Conservation (phyloP, 1,284 basidiomycete genomes). For the Moniliophthora roreri region DNA sequence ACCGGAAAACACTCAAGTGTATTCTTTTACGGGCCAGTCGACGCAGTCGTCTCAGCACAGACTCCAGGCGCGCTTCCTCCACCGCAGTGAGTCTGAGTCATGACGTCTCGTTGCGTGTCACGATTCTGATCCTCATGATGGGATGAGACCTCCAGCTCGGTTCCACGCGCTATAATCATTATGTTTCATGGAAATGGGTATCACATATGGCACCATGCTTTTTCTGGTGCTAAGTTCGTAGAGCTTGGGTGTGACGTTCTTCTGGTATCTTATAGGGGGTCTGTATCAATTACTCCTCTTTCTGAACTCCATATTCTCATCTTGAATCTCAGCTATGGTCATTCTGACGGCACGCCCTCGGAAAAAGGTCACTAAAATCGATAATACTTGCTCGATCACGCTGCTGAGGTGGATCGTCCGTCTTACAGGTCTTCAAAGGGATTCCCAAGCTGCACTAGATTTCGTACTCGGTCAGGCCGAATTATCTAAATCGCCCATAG, state of each 20-base stretch:
- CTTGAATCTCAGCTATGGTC: conserved; percentile 27
- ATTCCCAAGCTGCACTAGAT: conserved; percentile 41
- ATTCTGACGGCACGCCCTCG: conserved; percentile 32
- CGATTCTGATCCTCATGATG: not conserved
- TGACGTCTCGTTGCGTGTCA: not conserved
- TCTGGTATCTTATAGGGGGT: conserved; percentile 42
- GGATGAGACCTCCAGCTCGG: not conserved
- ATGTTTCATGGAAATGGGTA: conserved; percentile 43
- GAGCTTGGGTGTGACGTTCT: conserved; percentile 34
- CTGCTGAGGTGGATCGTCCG: too few relatives aligned
- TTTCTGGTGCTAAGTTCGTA: conserved; percentile 23
- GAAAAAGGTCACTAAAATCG: too few relatives aligned
- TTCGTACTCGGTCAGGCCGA: conserved; percentile 28
- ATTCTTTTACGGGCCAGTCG: conserved; percentile 9
- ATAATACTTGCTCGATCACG: too few relatives aligned
- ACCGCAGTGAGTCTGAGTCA: not conserved
- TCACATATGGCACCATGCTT: conserved; percentile 17
- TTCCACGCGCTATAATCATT: conserved; percentile 28
- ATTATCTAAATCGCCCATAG: conserved; percentile 28
- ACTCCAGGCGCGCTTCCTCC: conserved; percentile 15
- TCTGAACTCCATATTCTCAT: not conserved
- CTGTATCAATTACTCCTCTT: conserved; percentile 12
- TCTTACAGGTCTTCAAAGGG: conserved; percentile 35
- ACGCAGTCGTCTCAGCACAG: not conserved
- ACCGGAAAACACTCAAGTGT: conserved; percentile 10